Conservation (phyloP, 371 early-diverging fungal species). For the Mortierella sp. region DNA sequence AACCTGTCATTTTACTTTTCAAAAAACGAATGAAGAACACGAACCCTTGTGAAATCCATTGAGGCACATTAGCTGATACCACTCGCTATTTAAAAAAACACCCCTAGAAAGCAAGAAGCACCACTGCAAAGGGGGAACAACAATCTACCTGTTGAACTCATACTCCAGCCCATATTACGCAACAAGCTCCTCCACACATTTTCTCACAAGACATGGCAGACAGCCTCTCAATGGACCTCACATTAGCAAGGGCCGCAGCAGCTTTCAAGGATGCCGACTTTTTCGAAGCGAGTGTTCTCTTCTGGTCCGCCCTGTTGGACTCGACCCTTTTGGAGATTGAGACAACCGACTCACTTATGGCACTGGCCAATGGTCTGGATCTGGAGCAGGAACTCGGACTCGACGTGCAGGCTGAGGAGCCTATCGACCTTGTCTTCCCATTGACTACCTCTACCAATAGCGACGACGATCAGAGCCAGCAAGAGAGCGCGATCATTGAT, state of each 20-base stretch:
- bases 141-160: background rate
- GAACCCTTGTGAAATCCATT: background rate
- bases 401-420: constrained; percentile 48
- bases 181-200: background rate
- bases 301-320: constrained; percentile 52
- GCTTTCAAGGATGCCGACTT: constrained; percentile 57
- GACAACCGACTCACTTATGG: background rate
- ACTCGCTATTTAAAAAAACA: background rate
- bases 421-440: constrained; percentile 53
- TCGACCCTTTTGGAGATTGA: background rate
- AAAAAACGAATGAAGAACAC: background rate
- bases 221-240: constrained; percentile 32
- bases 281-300: constrained; percentile 50
- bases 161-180: background rate
- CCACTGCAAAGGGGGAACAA: background rate
- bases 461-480: background rate
- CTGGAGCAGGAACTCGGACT: constrained; percentile 53
- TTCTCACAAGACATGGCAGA: background rate
- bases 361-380: constrained; percentile 26
- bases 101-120: background rate
- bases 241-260: constrained; percentile 47
- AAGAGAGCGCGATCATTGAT: background rate
- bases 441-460: background rate
- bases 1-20: no score
- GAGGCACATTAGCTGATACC: background rate